Evolutionary conservation across 208 protist species (phyloP).

Genomic region (Balamuthia mandrillaris): DNA sequence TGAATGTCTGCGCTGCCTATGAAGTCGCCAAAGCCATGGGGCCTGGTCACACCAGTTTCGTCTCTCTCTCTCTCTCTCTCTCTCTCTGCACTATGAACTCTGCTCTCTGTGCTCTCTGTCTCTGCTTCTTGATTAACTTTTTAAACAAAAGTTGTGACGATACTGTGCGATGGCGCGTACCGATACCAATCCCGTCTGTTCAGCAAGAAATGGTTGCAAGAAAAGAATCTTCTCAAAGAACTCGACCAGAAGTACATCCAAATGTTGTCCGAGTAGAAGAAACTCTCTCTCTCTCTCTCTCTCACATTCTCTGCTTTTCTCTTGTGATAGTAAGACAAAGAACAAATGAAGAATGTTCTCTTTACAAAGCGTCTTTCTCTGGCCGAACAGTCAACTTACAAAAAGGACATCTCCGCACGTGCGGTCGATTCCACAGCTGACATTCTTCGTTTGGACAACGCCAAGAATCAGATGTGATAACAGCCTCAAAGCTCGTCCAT

Average conservation of each 20-base stretch:
- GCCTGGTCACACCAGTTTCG: not conserved
- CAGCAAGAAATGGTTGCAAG: slow-evolving; percentile 49
- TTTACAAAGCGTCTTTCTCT: too few relatives aligned
- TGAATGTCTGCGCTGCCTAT: slow-evolving; percentile 60
- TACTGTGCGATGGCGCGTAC: slow-evolving; percentile 56
- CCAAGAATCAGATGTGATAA: too few relatives aligned
- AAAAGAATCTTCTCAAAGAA: slow-evolving; percentile 40
- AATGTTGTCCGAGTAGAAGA: too few relatives aligned
- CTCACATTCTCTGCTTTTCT: not conserved
- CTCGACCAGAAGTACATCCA: not conserved
- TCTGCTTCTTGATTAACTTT: not conserved
- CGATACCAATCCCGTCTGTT: slow-evolving; percentile 52
- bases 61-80: not conserved
- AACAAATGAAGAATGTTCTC: too few relatives aligned
- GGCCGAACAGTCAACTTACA: too few relatives aligned
- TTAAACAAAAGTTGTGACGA: slow-evolving; percentile 47
- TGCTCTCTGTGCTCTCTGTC: not conserved
- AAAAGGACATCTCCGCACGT: too few relatives aligned
- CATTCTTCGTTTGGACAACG: too few relatives aligned
- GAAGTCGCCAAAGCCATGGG: slow-evolving; percentile 40
- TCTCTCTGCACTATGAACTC: not conserved
- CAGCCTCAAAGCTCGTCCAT: too few relatives aligned
- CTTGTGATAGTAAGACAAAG: not conserved
- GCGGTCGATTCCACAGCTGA: too few relatives aligned
- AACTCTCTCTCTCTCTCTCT: too few relatives aligned